Evolutionary conservation across 805 yeast genomes (phyloP).

Genomic region (Dipodascopsis tothii): DNA sequence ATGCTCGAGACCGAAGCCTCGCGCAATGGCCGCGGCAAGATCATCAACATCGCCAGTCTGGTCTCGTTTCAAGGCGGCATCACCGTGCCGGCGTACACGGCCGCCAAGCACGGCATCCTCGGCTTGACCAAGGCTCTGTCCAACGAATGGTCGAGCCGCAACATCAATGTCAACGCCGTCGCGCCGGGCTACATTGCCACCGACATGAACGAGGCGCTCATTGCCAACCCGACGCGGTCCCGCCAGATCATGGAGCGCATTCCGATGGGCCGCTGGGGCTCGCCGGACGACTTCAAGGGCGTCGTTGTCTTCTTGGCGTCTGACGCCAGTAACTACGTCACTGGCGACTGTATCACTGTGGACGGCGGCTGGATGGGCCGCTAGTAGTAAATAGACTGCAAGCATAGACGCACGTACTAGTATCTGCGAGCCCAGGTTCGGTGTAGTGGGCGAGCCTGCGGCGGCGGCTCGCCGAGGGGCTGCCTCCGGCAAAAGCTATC

Average conservation of each 20-base stretch:
- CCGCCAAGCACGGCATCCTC: constrained; percentile 40
- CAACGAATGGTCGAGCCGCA: constrained; percentile 41
- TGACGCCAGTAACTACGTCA: constrained; percentile 44
- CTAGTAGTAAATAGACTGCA: constrained; percentile 13
- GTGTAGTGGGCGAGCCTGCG: too few species aligned
- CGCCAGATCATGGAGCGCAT: constrained; percentile 33
- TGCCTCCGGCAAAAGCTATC: too few species aligned
- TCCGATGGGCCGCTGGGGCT: constrained; percentile 43
- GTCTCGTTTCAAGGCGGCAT: constrained; percentile 39
- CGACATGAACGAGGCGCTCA: constrained; percentile 36
- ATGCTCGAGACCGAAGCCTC: constrained; percentile 30
- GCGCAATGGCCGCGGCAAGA: constrained; percentile 32
- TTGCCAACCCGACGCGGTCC: constrained; percentile 26
- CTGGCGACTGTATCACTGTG: constrained; percentile 46
- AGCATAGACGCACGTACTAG: too few species aligned
- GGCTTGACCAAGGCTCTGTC: constrained; percentile 35
- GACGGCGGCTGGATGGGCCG: constrained; percentile 50
- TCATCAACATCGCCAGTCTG: constrained; percentile 39
- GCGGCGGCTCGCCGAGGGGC: too few species aligned
- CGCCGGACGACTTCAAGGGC: constrained; percentile 43
- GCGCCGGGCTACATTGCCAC: constrained; percentile 47
- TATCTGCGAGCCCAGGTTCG: too few species aligned
- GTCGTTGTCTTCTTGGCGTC: constrained; percentile 41
- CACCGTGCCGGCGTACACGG: constrained; percentile 35
- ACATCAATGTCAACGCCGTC: constrained; percentile 43